phyloP scores from a whole-genome alignment of 1,284 basidiomycete genomes.

The Grifola frondosa region DNA sequence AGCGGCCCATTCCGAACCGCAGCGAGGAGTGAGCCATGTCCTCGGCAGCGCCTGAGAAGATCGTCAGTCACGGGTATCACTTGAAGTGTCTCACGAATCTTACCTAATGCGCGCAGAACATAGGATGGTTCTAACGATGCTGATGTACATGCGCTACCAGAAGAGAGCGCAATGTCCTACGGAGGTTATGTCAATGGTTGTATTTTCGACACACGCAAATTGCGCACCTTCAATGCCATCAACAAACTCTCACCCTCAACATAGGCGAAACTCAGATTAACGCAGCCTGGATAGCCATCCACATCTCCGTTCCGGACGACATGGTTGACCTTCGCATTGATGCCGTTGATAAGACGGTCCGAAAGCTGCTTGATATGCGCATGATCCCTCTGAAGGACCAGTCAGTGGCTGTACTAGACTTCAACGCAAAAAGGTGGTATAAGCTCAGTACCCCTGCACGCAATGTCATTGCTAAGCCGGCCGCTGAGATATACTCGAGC shows the following conservation, averaged over 20 bases:
- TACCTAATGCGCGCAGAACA: slow-evolving; percentile 92
- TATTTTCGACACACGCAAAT: background rate
- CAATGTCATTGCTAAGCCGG: slow-evolving; percentile 61
- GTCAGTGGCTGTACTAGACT: background rate
- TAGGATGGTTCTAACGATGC: slow-evolving; percentile 99
- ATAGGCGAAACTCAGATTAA: slow-evolving; percentile 96
- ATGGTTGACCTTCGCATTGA: slow-evolving; percentile 83
- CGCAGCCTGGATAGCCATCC: slow-evolving; percentile 87
- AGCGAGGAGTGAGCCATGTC: slow-evolving; percentile 99
- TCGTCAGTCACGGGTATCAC: slow-evolving; percentile 6
- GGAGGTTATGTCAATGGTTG: too few species aligned
- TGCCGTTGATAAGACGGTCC: slow-evolving; percentile 78
- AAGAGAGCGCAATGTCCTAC: slow-evolving; percentile 94
- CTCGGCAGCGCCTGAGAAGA: slow-evolving; percentile 80
- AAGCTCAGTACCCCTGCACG: slow-evolving; percentile 90
- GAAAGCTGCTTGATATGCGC: slow-evolving; percentile 76
- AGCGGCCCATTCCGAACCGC: slow-evolving; percentile 96
- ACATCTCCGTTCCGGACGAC: slow-evolving; percentile 94
- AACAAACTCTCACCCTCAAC: slow-evolving; percentile 97
- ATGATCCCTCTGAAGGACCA: slow-evolving; percentile 71
- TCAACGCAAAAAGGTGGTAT: slow-evolving; percentile 6
- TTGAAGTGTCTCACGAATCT: slow-evolving; percentile 18
- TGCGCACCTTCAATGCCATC: slow-evolving; percentile 94
- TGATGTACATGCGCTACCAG: slow-evolving; percentile 97
- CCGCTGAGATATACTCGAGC: slow-evolving; percentile 18